phyloP scores from a whole-genome alignment of 345 rosid species.

The Heritiera littoralis region DNA sequence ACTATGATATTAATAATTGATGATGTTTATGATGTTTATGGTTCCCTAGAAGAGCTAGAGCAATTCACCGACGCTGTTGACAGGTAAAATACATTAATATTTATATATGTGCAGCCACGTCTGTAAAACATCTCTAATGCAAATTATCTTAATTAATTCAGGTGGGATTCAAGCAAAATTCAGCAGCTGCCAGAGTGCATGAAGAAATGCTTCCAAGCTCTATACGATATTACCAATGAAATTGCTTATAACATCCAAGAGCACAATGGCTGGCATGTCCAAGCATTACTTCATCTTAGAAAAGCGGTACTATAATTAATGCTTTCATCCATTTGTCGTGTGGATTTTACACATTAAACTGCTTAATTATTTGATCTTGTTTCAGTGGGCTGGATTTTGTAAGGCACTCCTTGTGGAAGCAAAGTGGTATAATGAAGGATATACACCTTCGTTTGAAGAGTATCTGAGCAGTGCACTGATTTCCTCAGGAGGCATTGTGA shows the following conservation, averaged over 20 bases:
- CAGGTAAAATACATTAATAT: constrained; percentile 21
- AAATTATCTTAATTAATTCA: constrained; percentile 15
- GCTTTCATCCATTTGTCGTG: background rate
- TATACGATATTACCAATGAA: constrained; percentile 33
- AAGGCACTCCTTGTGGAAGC: constrained; percentile 50
- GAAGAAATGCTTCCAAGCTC: constrained; percentile 46
- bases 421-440: constrained; percentile 40
- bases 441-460: constrained; percentile 43
- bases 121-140: background rate
- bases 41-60: constrained; percentile 46
- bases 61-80: constrained; percentile 48
- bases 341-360: too few species aligned
- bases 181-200: constrained; percentile 44
- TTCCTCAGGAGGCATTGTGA: constrained; percentile 44
- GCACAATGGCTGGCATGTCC: constrained; percentile 28
- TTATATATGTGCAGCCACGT: background rate
- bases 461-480: constrained; percentile 46
- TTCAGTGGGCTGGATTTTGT: constrained; percentile 59
- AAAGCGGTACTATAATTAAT: constrained; percentile 38
- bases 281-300: constrained; percentile 31
- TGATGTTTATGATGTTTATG: constrained; percentile 57
- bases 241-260: constrained; percentile 40
- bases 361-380: background rate
- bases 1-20: constrained; percentile 44
- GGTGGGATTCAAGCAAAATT: constrained; percentile 40